Evolutionary conservation across 768 basidiomycete species (phyloP).

Genomic region (Podaxis sp.): DNA sequence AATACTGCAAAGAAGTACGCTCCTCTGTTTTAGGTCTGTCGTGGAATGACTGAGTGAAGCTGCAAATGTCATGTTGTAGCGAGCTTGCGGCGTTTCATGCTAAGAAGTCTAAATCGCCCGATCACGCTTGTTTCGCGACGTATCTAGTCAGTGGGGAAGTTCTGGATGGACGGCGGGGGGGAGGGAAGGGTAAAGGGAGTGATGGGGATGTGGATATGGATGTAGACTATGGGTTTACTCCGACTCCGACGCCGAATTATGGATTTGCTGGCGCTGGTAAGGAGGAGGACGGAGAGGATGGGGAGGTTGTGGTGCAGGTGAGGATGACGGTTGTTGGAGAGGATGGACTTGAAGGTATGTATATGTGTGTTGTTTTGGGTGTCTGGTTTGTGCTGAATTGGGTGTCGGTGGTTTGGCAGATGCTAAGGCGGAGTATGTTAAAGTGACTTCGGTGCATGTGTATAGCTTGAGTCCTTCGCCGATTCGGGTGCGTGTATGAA

Average conservation of each 20-base stretch:
- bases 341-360: slow-evolving; percentile 61
- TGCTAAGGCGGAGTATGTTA: slow-evolving; percentile 49
- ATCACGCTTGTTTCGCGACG: slow-evolving; percentile 56
- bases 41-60: neutral
- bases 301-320: slow-evolving; percentile 32
- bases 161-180: neutral
- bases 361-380: neutral
- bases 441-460: slow-evolving; percentile 56
- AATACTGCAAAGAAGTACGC: slow-evolving; percentile 76
- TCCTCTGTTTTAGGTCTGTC: neutral
- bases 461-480: slow-evolving; percentile 72
- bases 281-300: slow-evolving; percentile 25
- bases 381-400: neutral
- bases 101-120: slow-evolving; percentile 34
- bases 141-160: slow-evolving; percentile 67
- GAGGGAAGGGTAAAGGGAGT: neutral
- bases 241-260: slow-evolving; percentile 6
- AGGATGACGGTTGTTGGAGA: slow-evolving; percentile 63
- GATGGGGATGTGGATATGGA: slow-evolving; percentile 23
- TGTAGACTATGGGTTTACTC: slow-evolving; percentile 33
- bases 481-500: slow-evolving; percentile 45
- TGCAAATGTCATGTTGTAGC: slow-evolving; percentile 31
- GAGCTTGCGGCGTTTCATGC: slow-evolving; percentile 61
- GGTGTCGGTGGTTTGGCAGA: slow-evolving; percentile 32
- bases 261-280: neutral